Conservation (phyloP, 148 eudicot genomes). For the Nepenthes gracilis region DNA sequence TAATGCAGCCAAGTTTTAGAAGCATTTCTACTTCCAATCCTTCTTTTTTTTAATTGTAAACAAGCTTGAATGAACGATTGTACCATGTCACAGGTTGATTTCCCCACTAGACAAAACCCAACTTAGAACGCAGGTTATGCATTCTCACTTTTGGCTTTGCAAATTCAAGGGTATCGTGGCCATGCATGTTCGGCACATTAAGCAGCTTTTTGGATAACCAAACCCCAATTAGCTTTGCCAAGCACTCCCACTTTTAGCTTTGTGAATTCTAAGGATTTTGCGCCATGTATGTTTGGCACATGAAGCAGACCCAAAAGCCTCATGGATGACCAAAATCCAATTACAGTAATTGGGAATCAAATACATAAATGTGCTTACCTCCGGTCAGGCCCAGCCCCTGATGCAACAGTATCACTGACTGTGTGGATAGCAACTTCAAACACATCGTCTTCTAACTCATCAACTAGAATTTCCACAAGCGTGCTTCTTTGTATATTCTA, state of each 20-base stretch:
- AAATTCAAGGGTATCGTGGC: no score
- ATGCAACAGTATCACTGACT: constrained; percentile 89
- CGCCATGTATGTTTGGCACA: no score
- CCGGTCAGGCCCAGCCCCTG: constrained; percentile 81
- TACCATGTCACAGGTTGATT: no score
- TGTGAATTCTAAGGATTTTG: no score
- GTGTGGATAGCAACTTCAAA: constrained; percentile 74
- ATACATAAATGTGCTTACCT: constrained; percentile 32
- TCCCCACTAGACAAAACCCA: no score
- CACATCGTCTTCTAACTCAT: constrained; percentile 16
- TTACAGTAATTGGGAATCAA: not conserved
- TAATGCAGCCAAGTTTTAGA: no score
- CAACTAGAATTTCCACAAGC: constrained; percentile 3
- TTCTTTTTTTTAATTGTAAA: no score
- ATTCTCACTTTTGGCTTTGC: not conserved
- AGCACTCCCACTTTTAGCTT: not conserved
- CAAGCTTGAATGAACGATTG: no score
- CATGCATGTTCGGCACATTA: no score
- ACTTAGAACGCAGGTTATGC: no score
- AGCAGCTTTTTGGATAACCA: not conserved
- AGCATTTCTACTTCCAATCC: no score
- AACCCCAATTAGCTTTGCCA: not conserved
- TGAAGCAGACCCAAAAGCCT: no score
- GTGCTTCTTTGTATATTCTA: constrained; percentile 11
- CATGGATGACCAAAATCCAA: not conserved